Evolutionary conservation across 306 rosid genomes (phyloP).

Genomic region (Vachellia pachyceras): DNA sequence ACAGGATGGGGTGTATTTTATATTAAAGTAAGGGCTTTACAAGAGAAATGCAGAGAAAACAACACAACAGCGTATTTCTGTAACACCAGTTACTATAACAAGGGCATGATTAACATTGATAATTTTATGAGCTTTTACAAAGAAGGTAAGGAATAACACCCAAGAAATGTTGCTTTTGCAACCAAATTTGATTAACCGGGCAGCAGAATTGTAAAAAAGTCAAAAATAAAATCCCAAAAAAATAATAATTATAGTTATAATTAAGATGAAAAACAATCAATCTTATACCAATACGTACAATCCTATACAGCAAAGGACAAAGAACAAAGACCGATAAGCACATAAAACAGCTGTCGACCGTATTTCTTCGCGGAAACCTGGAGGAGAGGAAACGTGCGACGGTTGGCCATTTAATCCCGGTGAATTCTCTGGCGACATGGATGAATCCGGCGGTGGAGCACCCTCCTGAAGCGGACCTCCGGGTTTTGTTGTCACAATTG

Average conservation of each 20-base stretch:
- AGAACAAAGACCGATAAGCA: constrained; percentile 42
- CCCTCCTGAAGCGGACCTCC: constrained; percentile 25
- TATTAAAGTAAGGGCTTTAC: constrained; percentile 35
- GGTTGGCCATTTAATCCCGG: constrained; percentile 54
- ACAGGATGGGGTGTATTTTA: constrained; percentile 11
- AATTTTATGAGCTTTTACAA: constrained; percentile 29
- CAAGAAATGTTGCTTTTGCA: constrained; percentile 57
- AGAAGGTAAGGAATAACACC: constrained; percentile 24
- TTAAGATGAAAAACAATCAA: constrained; percentile 46
- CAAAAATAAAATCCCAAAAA: constrained; percentile 55
- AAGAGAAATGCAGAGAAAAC: constrained; percentile 28
- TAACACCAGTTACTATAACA: constrained; percentile 45
- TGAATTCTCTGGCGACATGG: constrained; percentile 63
- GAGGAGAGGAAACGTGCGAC: constrained; percentile 73
- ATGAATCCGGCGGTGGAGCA: constrained; percentile 63
- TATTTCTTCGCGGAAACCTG: constrained; percentile 60
- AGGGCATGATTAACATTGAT: constrained; percentile 47
- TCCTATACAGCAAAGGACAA: constrained; percentile 72
- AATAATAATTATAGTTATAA: constrained; percentile 26
- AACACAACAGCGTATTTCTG: constrained; percentile 37
- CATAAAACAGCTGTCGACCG: constrained; percentile 50
- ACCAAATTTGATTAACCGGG: constrained; percentile 62
- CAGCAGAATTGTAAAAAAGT: constrained; percentile 47
- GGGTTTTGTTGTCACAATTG: constrained; percentile 47
- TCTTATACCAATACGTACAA: constrained; percentile 74